A percentile compares a stretch with the other conserved stretches of the same genome.
phyloP scores from a whole-genome alignment of 768 basidiomycete species.

The Collybia nuda region DNA sequence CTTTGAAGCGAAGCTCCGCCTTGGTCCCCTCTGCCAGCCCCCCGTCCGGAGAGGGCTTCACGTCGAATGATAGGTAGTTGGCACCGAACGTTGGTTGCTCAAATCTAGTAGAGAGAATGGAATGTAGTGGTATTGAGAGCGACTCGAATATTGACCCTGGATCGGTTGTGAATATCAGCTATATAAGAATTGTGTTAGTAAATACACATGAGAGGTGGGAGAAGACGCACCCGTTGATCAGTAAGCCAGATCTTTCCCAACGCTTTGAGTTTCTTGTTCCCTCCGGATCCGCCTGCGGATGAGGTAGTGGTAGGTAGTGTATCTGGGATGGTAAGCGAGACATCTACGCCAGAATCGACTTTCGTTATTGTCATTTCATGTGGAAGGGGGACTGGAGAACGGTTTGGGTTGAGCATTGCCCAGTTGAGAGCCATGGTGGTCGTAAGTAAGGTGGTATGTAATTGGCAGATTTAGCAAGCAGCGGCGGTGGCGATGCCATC shows the following conservation, averaged over 20 bases:
- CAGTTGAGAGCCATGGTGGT: conserved; percentile 75
- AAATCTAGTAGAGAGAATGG: conserved; percentile 68
- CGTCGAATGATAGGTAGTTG: conserved; percentile 66
- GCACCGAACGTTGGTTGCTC: conserved; percentile 73
- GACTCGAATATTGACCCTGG: conserved; percentile 38
- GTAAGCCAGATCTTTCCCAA: conserved; percentile 63
- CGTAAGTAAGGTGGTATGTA: conserved; percentile 7
- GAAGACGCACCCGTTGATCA: conserved; percentile 62
- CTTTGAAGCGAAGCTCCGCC: conserved; percentile 66
- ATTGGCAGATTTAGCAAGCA: neutral
- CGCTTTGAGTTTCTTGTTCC: conserved; percentile 56
- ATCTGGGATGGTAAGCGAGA: conserved; percentile 58
- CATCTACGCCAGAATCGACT: conserved; percentile 57
- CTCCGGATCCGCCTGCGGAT: conserved; percentile 51
- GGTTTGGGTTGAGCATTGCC: conserved; percentile 61
- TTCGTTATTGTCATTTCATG: conserved; percentile 59
- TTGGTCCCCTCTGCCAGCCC: conserved; percentile 63
- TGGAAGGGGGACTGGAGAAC: conserved; percentile 62
- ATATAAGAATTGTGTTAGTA: conserved; percentile 8
- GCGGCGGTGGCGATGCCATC: conserved; percentile 9
- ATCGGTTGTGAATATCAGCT: conserved; percentile 65
- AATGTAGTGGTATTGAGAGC: conserved; percentile 58
- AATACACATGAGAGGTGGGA: neutral
- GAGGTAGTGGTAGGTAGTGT: conserved; percentile 38
- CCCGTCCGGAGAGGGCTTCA: conserved; percentile 68